phyloP scores from a whole-genome alignment of 495 filamentous ascomycete species.

The Aspergillus cavernicola region DNA sequence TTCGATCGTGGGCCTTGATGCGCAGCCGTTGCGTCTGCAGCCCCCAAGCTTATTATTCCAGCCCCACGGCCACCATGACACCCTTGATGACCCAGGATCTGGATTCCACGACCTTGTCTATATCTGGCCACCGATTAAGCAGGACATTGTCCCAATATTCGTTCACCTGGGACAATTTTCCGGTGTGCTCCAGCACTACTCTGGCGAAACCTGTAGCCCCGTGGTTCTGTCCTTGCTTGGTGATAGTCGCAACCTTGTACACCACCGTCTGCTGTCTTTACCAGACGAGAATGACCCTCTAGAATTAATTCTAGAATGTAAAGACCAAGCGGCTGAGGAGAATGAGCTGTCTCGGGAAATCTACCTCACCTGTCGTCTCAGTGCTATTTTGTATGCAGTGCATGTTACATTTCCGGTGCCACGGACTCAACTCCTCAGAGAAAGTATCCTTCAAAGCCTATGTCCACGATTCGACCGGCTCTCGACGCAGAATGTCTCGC shows the following conservation, averaged over 20 bases:
- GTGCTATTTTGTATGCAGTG: not conserved
- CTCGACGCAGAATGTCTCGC: not conserved
- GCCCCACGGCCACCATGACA: not conserved
- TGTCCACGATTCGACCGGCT: not conserved
- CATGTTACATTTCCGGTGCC: slow-evolving; percentile 5
- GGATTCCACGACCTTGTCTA: slow-evolving; percentile 4
- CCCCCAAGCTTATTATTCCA: not conserved
- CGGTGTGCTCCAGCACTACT: slow-evolving; percentile 1
- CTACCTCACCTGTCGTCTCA: slow-evolving; percentile 1
- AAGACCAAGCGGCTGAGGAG: not conserved
- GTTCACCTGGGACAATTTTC: slow-evolving; percentile 1
- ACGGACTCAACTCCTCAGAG: not conserved
- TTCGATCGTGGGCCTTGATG: not conserved
- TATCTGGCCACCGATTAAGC: not conserved
- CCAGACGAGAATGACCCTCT: not conserved
- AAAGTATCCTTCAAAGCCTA: not conserved
- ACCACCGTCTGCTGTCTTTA: slow-evolving; percentile 5
- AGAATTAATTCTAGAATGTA: not conserved
- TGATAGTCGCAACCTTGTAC: slow-evolving; percentile 2
- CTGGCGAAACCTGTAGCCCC: not conserved
- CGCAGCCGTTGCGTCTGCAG: slow-evolving; percentile 1
- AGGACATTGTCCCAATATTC: not conserved
- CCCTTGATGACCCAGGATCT: not conserved
- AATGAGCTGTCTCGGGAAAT: slow-evolving; percentile 2
- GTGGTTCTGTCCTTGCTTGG: slow-evolving; percentile 1